Conservation (phyloP, 305 asterid species). For the Plantago lanceolata region DNA sequence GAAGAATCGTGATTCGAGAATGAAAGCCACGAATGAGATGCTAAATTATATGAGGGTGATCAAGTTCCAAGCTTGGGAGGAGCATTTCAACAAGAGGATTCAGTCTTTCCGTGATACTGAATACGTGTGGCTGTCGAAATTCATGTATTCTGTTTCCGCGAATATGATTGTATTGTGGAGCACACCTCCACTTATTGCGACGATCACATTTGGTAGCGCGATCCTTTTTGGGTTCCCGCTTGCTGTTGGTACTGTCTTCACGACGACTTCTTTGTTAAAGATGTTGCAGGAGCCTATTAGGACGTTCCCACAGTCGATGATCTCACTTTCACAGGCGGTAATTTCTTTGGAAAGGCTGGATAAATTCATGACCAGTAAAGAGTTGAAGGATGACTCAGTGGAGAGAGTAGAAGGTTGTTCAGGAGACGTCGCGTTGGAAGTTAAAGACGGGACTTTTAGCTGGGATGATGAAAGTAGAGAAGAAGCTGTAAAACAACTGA, state of each 20-base stretch:
- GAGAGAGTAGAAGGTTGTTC: conserved; percentile 62
- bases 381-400: conserved; percentile 53
- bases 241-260: conserved; percentile 70
- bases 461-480: conserved; percentile 86
- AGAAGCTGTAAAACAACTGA: conserved; percentile 44
- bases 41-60: conserved; percentile 87
- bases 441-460: conserved; percentile 57
- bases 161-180: conserved; percentile 76
- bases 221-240: conserved; percentile 64
- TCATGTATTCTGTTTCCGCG: conserved; percentile 56
- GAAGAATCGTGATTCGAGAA: conserved; percentile 78
- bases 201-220: conserved; percentile 69
- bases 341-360: conserved; percentile 84
- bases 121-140: conserved; percentile 63
- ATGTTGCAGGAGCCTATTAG: conserved; percentile 87
- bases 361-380: conserved; percentile 72
- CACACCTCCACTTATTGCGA: conserved; percentile 59
- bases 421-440: conserved; percentile 58
- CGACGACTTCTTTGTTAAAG: conserved; percentile 69
- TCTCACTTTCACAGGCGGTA: conserved; percentile 85
- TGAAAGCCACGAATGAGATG: conserved; percentile 94
- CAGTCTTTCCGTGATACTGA: conserved; percentile 64
- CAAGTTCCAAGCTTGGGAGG: conserved; percentile 98
- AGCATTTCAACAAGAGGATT: conserved; percentile 70
- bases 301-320: conserved; percentile 88